Evolutionary conservation across 2,329 filamentous ascomycete species (phyloP).

Genomic region (Venturiaceae sp.): DNA sequence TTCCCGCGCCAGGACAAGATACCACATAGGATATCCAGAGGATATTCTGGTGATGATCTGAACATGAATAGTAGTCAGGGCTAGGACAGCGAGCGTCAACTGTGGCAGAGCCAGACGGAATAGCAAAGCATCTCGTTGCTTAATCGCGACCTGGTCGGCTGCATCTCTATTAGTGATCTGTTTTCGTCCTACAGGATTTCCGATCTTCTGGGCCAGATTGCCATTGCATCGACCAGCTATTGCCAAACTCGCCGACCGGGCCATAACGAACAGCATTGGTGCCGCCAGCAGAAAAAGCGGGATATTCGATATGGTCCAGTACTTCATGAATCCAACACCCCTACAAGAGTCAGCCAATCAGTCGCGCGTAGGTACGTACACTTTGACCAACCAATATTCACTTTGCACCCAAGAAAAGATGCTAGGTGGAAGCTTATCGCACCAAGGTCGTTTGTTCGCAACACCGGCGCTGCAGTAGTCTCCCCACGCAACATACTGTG

Average conservation of each 20-base stretch:
- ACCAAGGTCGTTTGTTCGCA: constrained; percentile 56
- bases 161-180: not conserved
- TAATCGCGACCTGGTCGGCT: not conserved
- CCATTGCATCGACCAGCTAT: not conserved
- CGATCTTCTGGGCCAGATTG: not conserved
- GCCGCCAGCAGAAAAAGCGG: constrained; percentile 78
- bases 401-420: constrained; percentile 87
- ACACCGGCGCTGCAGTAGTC: constrained; percentile 40
- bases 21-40: constrained; percentile 84
- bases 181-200: not conserved
- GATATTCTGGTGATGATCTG: constrained; percentile 88
- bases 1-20: constrained; percentile 60
- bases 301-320: constrained; percentile 81
- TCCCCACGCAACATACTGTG: constrained; percentile 66
- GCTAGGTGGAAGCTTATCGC: constrained; percentile 60
- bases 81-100: constrained; percentile 58
- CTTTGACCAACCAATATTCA: constrained; percentile 67
- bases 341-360: constrained; percentile 36
- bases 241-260: constrained; percentile 43
- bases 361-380: constrained; percentile 4
- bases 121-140: constrained; percentile 13
- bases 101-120: constrained; percentile 62
- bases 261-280: constrained; percentile 63
- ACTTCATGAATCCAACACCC: constrained; percentile 78
- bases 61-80: constrained; percentile 76